phyloP scores from a whole-genome alignment of 371 early-diverging fungal genomes.

The Circinella umbellata region DNA sequence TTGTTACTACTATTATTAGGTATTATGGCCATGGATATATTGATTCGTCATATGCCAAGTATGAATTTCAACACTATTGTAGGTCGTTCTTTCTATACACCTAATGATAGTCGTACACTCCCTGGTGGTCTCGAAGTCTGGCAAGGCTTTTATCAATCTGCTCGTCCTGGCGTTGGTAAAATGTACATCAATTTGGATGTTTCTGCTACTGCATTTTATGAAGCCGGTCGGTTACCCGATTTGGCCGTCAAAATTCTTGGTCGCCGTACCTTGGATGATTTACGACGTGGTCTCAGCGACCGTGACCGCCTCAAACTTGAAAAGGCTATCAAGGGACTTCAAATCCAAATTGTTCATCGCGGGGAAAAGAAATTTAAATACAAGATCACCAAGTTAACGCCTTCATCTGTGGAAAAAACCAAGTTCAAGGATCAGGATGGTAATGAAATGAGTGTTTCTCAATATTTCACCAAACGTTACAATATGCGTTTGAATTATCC shows the following conservation, averaged over 20 bases:
- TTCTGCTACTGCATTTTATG: conserved; percentile 82
- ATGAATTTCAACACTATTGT: conserved; percentile 64
- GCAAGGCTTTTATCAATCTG: conserved; percentile 89
- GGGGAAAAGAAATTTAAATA: conserved; percentile 67
- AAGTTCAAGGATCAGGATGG: conserved; percentile 60
- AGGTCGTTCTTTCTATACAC: conserved; percentile 87
- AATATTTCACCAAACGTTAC: conserved; percentile 77
- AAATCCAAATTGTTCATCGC: conserved; percentile 76
- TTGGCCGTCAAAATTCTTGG: conserved; percentile 66
- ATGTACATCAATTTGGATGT: conserved; percentile 84
- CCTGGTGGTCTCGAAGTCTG: conserved; percentile 84
- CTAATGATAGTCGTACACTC: conserved; percentile 57
- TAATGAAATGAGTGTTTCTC: conserved; percentile 61
- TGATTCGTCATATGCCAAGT: conserved; percentile 78
- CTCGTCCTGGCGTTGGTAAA: conserved; percentile 71
- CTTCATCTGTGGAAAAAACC: conserved; percentile 63
- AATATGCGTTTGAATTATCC: conserved; percentile 70
- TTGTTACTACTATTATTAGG: conserved; percentile 47
- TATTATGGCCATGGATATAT: conserved; percentile 76
- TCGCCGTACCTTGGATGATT: conserved; percentile 58
- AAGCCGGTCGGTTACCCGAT: conserved; percentile 65
- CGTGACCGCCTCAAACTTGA: conserved; percentile 66
- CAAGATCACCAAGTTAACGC: conserved; percentile 66
- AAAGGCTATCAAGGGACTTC: conserved; percentile 70
- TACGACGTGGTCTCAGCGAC: conserved; percentile 62